A percentile compares a stretch with the other conserved stretches of the same genome.
These are phyloP conservation scores for Phytophthora lateralis DNA, from an alignment of 352 stramenopile genomes.

Conservation along the genomic window DNA sequence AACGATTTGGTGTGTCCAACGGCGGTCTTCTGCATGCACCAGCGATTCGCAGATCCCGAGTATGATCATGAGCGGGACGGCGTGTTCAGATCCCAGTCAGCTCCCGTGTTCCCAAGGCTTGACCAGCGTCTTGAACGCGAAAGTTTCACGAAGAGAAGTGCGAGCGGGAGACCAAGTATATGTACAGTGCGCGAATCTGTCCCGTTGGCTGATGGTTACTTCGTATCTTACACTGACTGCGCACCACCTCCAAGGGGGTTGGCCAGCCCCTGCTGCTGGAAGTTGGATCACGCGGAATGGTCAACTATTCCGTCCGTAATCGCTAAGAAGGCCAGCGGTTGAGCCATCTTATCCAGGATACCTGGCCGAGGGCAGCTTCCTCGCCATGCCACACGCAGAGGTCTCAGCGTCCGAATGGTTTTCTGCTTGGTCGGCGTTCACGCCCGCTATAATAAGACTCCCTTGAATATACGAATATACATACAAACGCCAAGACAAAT, in stretches of 20 bases:
- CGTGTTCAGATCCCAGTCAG: constrained; percentile 15
- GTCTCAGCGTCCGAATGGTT: neutral
- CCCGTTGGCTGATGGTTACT: neutral
- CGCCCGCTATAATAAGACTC: neutral
- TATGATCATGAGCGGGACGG: constrained; percentile 10
- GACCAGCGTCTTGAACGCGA: neutral
- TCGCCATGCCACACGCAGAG: neutral
- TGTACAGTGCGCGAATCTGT: neutral
- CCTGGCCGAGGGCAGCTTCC: too few species aligned
- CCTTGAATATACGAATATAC: neutral
- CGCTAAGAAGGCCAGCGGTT: neutral
- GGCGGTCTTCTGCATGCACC: too few species aligned
- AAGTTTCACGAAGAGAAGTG: neutral
- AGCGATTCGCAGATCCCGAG: constrained; percentile 7
- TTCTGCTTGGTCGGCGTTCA: constrained; percentile 6
- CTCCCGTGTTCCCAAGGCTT: neutral
- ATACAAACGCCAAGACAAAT: constrained; percentile 9
- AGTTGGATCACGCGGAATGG: neutral
- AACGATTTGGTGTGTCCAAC: too few species aligned
- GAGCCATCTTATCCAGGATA: neutral
- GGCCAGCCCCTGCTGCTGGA: neutral
- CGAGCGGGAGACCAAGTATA: neutral
- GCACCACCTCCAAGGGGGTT: neutral
- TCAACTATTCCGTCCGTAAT: neutral
- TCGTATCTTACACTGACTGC: too few species aligned